Evolutionary conservation across 2,329 filamentous ascomycete species (phyloP).

Genomic region (Monilinia polystroma): DNA sequence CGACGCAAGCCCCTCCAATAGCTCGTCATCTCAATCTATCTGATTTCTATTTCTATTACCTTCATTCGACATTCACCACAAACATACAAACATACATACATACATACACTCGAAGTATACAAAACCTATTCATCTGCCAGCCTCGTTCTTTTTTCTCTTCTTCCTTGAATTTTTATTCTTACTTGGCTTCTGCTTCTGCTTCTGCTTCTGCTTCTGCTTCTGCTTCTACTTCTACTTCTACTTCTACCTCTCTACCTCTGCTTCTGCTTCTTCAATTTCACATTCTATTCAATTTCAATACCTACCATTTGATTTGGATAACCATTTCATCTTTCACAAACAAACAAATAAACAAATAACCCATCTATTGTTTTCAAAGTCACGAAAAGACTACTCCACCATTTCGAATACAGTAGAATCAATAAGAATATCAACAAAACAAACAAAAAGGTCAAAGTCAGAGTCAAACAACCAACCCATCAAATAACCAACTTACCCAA

Average conservation of each 20-base stretch:
- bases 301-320: background rate
- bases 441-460: no score
- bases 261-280: background rate
- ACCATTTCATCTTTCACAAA: background rate
- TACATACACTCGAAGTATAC: background rate
- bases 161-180: conserved; percentile 6
- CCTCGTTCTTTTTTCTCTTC: conserved; percentile 4
- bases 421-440: conserved; percentile 49
- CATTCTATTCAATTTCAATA: background rate
- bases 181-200: background rate
- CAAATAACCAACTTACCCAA: conserved; percentile 46
- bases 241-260: background rate
- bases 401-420: conserved; percentile 62
- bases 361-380: background rate
- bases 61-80: conserved; percentile 4
- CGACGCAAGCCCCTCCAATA: conserved; percentile 19
- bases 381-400: background rate
- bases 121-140: conserved; percentile 17
- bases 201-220: no score
- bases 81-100: background rate
- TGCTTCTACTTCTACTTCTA: background rate
- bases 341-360: background rate
- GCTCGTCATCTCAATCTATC: conserved; percentile 15
- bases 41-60: conserved; percentile 8
- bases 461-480: no score